Evolutionary conservation across 176 grass and related monocot genomes (phyloP), one percentile per base, ranked within the genome.

Genomic region (Oryza officinalis): DNA sequence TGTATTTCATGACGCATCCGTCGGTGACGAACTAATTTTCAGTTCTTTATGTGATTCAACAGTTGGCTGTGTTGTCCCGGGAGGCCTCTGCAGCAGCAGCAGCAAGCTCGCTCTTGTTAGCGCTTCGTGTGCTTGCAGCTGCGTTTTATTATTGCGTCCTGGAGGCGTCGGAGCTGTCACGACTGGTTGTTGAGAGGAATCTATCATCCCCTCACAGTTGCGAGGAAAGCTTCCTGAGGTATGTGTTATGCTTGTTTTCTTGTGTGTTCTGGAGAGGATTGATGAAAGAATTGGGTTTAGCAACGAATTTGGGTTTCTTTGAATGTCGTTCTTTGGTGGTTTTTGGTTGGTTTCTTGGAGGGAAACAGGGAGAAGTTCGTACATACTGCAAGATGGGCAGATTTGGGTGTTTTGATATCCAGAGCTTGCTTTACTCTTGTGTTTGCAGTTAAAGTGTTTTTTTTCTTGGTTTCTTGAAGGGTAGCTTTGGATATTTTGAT

Each of bases 111-210:
- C 52, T 57, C 52, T 57, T 54, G 72, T 54, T 57, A 77, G 2
- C 83, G 47, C 73, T 46, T 14, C 22, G 71, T 86, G 83, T 50
- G 69, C 60, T 35, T 63, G 3, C 59, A 69, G 35, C 46, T 15
- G 60, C 79, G 52, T 61, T 79, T n/a, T 35, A 13, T 57, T 57
- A 27, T 23, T 26, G 63, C 61, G 26, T 63, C 35, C 1, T 86
- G 67, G 67, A 67, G 79, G 74, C 15, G 37, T 46, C 18, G 45
- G 37, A 27, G 27, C 74, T 75, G 75, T 75, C 80, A 84, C 84
- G 84, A 71, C 63, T 54, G 89, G 89, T 87, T 0, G 85, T 84
- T 87, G 80, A 69, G 89, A 63, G 13, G 80, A 25, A 50, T 80
- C 75, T 76, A 41, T 65, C 30, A 3, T 67, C 81, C 38, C 60